A percentile compares a stretch with the other conserved stretches of the same genome.
Evolutionary conservation across 2,329 filamentous ascomycete species (phyloP).

Genomic region (Camillea tinctor): DNA sequence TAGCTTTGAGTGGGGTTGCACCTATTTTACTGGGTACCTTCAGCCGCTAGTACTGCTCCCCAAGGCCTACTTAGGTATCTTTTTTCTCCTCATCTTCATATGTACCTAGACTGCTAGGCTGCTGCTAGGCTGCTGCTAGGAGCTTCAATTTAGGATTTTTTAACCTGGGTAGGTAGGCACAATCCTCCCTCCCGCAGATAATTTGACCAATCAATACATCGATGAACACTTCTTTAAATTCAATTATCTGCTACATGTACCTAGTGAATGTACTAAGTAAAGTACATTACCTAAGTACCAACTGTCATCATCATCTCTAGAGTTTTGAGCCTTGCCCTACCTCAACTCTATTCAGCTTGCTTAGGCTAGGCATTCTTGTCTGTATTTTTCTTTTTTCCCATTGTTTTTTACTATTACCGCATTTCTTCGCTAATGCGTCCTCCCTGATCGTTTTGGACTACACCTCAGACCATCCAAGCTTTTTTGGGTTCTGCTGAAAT

Average conservation of each 20-base stretch:
- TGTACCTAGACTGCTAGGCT: constrained; percentile 4
- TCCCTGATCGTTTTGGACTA: too few relatives aligned
- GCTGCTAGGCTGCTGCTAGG: too few relatives aligned
- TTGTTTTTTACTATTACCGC: too few relatives aligned
- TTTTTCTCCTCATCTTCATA: background rate
- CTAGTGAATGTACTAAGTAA: background rate
- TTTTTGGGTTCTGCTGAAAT: background rate
- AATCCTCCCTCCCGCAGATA: background rate
- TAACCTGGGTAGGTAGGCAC: constrained; percentile 4
- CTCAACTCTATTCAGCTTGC: background rate
- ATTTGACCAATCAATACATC: background rate
- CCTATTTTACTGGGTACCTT: background rate
- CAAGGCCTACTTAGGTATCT: constrained; percentile 4
- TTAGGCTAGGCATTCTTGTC: too few relatives aligned
- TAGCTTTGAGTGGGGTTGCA: constrained; percentile 1
- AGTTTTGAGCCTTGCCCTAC: background rate
- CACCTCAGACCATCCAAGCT: background rate
- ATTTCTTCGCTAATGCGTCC: background rate
- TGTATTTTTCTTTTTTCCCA: too few relatives aligned
- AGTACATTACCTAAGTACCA: background rate
- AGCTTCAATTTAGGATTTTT: background rate
- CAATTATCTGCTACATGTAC: too few relatives aligned
- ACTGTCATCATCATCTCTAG: background rate
- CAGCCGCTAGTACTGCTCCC: constrained; percentile 2
- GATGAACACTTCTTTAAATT: too few relatives aligned